Conservation (phyloP, 2,329 filamentous ascomycete species). For the Phyllosticta citrichinensis region DNA sequence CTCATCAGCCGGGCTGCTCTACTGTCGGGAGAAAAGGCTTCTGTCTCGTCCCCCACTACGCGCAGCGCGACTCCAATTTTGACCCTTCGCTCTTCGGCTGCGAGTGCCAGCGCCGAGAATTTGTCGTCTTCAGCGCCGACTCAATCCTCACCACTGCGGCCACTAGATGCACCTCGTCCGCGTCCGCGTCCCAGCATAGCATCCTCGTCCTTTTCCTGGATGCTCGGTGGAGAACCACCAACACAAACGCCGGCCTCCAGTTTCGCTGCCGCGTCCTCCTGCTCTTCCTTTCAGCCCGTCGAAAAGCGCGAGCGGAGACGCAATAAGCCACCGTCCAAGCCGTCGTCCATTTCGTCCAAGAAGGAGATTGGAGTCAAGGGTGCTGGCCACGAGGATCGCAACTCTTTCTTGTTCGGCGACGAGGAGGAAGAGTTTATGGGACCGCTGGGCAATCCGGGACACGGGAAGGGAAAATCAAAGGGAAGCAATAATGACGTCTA, state of each 20-base stretch:
- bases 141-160: background rate
- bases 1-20: conserved; percentile 11
- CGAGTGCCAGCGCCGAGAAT: background rate
- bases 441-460: conserved; percentile 11
- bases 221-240: conserved; percentile 42
- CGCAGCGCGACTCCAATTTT: conserved; percentile 4
- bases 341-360: background rate
- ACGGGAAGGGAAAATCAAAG: conserved; percentile 14
- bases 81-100: background rate
- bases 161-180: conserved; percentile 29
- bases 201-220: conserved; percentile 70
- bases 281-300: conserved; percentile 1
- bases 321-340: conserved; percentile 1
- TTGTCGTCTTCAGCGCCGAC: background rate
- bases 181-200: conserved; percentile 55
- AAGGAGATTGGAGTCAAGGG: background rate
- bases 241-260: conserved; percentile 3
- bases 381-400: background rate
- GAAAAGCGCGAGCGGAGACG: conserved; percentile 6
- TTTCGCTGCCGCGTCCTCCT: conserved; percentile 20
- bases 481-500: conserved; percentile 28
- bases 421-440: conserved; percentile 24
- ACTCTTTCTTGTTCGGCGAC: conserved; percentile 30
- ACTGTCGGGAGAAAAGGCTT: conserved; percentile 9
- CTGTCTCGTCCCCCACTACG: conserved; percentile 4